phyloP scores from a whole-genome alignment of 495 filamentous ascomycete species.

The Astrothelium macrocarpum region DNA sequence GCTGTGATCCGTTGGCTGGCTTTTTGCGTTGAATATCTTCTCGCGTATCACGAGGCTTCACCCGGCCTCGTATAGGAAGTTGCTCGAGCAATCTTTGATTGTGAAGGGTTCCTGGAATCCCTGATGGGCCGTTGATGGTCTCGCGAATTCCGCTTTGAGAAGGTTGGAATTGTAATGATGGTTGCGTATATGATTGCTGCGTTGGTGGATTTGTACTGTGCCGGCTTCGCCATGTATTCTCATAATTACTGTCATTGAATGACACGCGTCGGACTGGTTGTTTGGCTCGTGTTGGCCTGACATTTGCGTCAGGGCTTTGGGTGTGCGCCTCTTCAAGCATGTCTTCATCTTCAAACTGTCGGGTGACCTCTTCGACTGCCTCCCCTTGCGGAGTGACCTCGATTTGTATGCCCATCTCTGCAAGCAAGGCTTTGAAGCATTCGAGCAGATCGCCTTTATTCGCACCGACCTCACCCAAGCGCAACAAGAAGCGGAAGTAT shows the following conservation, averaged over 20 bases:
- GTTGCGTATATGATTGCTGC: background rate
- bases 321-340: conserved; percentile 26
- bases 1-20: background rate
- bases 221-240: conserved; percentile 24
- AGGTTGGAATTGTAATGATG: background rate
- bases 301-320: conserved; percentile 19
- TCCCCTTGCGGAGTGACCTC: conserved; percentile 44
- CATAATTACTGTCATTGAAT: conserved; percentile 31
- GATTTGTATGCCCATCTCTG: conserved; percentile 57
- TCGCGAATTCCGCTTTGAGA: background rate
- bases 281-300: background rate
- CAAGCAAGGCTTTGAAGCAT: conserved; percentile 56
- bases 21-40: background rate
- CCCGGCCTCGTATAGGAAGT: conserved; percentile 17
- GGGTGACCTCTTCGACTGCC: conserved; percentile 28
- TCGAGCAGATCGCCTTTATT: conserved; percentile 44
- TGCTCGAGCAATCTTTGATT: conserved; percentile 8
- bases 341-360: conserved; percentile 23
- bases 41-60: conserved; percentile 11
- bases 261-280: conserved; percentile 15
- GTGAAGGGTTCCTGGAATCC: background rate
- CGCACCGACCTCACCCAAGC: conserved; percentile 51
- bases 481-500: conserved; percentile 70
- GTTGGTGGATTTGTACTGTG: background rate
- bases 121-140: background rate